Percentiles rank a stretch among this genome's conserved stretches.
Evolutionary conservation across 129 eudicot species (phyloP).

Genomic region (Pseudognaphalium luteoalbum): DNA sequence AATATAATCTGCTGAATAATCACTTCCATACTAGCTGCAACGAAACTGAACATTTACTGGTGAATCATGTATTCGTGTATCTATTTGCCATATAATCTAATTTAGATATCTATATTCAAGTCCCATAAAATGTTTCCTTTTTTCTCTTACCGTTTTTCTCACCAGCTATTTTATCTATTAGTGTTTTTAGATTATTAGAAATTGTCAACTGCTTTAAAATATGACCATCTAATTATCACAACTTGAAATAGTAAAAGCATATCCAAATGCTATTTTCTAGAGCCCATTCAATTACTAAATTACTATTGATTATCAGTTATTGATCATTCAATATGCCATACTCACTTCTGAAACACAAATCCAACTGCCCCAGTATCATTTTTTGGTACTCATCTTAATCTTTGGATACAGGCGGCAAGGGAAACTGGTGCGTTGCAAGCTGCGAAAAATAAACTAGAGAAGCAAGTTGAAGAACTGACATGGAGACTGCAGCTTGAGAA

Average conservation of each 20-base stretch:
- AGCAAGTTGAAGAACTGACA: conserved; percentile 97
- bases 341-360: background rate
- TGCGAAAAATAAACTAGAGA: conserved; percentile 97
- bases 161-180: too few species aligned
- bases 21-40: background rate
- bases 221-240: background rate
- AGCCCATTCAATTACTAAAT: background rate
- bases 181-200: background rate
- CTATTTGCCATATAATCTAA: background rate
- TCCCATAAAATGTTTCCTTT: too few species aligned
- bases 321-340: background rate
- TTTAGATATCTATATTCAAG: background rate
- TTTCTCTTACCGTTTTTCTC: too few species aligned
- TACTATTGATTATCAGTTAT: background rate
- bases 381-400: conserved; percentile 12
- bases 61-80: background rate
- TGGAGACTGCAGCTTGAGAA: conserved; percentile 99
- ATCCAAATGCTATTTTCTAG: background rate
- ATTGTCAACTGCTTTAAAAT: background rate
- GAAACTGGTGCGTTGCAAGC: conserved; percentile 99
- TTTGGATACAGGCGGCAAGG: conserved; percentile 74
- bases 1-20: background rate
- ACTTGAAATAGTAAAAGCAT: background rate
- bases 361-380: background rate
- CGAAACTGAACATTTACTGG: background rate